Conservation (phyloP, 2,329 filamentous ascomycete genomes). For the Fusarium acutatum region DNA sequence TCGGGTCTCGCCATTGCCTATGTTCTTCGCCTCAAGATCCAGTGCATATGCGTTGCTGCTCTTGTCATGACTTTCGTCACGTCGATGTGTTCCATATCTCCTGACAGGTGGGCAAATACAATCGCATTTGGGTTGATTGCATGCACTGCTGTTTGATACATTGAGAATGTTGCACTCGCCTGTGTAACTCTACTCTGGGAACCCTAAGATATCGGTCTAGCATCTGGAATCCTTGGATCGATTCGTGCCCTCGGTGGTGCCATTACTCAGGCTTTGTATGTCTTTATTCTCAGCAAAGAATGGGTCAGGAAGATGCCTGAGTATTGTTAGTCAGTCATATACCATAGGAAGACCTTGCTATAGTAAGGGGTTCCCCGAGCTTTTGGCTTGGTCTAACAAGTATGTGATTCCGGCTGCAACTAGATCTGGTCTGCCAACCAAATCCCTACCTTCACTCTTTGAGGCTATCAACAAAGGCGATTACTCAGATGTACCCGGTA, state of each 20-base stretch:
- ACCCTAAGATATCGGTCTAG: slow-evolving; percentile 57
- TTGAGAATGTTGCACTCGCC: slow-evolving; percentile 53
- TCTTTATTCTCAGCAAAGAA: slow-evolving; percentile 49
- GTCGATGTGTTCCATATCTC: slow-evolving; percentile 41
- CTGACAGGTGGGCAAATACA: slow-evolving; percentile 41
- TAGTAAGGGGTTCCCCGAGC: no score
- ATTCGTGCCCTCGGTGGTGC: slow-evolving; percentile 55
- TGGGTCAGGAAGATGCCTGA: slow-evolving; percentile 45
- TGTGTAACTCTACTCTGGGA: slow-evolving; percentile 56
- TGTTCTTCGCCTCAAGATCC: slow-evolving; percentile 48
- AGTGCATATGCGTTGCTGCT: slow-evolving; percentile 44
- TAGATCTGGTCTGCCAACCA: slow-evolving; percentile 47
- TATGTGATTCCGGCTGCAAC: slow-evolving; percentile 48
- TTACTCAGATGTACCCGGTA: slow-evolving; percentile 45
- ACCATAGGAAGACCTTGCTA: no score
- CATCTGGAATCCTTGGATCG: slow-evolving; percentile 54
- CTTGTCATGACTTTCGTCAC: slow-evolving; percentile 47
- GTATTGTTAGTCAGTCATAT: no score
- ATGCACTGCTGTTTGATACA: slow-evolving; percentile 47
- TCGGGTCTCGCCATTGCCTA: slow-evolving; percentile 49
- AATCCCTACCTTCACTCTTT: slow-evolving; percentile 46
- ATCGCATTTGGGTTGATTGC: slow-evolving; percentile 47
- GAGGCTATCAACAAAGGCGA: slow-evolving; percentile 45
- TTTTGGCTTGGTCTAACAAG: no score
- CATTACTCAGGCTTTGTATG: slow-evolving; percentile 49